Base-by-base conservation (phyloP, 1,284 basidiomycete genomes). In the Ganoderma leucocontextum region DNA sequence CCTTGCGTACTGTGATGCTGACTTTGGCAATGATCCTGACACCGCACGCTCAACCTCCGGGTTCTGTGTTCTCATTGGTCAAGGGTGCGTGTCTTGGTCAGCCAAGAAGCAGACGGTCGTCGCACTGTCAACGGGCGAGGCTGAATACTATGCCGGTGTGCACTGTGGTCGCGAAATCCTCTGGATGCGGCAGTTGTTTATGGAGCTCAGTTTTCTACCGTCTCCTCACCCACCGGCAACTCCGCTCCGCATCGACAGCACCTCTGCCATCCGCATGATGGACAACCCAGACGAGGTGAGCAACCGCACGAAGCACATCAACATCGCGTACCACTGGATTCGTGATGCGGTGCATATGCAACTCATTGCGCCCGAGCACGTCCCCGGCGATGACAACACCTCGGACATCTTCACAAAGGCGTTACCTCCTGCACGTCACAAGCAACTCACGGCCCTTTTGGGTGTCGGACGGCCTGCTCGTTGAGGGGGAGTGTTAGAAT, bases 21-120 rank as follows among this genome's bases (percentile, higher is more conserved):
- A 49, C 60, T 64, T 38, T 22, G 68, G 12, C 75, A 78, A 1
- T 77, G 76, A 38, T 72, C 79, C 0, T 70, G 65, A 62, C 17
- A 52, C 55, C 1, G n/a, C 25, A 1, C 38, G 53, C 6, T 61
- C 67, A 15, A 68, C 63, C 0, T 64, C 63, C 17, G 67, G 63
- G 0, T 68, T 64, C 42, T 38, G 49, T 2, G 25, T 68, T 19
- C 47, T 61, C 36, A 55, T 80, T 13, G 70, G 60, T 0, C 73
- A 74, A 4, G 78, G 77, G 8, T 63, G 76, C 2, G 69, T 86
- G n/a, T 76, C 78, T 1, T 86, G 83, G 83, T 69, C 68, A 7
- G 81, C 81, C 0, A 78, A 80, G 60, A 79, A 82, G 49, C 84
- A 86, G 68, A 60, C 68, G 1, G 77, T 78, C 0, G 76, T 82